Evolutionary conservation across 2,329 filamentous ascomycete genomes (phyloP).

Genomic region (Zymoseptoria ardabiliae): DNA sequence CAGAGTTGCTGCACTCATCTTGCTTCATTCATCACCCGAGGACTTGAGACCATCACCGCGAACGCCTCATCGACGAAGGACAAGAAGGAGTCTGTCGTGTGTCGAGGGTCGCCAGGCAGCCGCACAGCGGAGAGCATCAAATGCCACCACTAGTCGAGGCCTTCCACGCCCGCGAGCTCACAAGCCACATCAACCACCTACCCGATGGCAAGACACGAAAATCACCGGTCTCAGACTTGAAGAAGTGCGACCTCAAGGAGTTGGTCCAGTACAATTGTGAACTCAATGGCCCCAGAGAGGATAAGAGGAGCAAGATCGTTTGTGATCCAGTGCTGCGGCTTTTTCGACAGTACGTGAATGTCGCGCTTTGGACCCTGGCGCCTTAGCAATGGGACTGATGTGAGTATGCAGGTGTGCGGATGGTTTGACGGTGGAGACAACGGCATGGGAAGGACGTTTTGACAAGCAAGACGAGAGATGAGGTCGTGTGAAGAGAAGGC

Average conservation of each 20-base stretch:
- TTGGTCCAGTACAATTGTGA: constrained; percentile 58
- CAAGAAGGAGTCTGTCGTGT: background rate
- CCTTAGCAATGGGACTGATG: constrained; percentile 1
- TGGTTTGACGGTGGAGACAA: constrained; percentile 55
- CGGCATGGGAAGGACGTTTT: constrained; percentile 47
- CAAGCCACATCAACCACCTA: constrained; percentile 44
- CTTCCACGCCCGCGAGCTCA: constrained; percentile 47
- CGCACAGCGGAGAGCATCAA: background rate
- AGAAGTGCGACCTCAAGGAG: constrained; percentile 49
- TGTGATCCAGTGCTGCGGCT: constrained; percentile 53
- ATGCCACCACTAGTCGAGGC: constrained; percentile 52
- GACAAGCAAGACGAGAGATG: constrained; percentile 12
- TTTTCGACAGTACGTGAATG: constrained; percentile 48
- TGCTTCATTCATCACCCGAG: constrained; percentile 9
- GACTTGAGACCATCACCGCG: background rate
- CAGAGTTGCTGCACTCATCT: constrained; percentile 37
- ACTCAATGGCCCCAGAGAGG: constrained; percentile 38
- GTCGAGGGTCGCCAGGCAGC: background rate
- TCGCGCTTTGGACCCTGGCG: background rate
- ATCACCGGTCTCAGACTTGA: constrained; percentile 41
- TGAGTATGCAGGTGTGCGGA: constrained; percentile 40
- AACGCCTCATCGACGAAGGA: background rate
- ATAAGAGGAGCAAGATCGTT: constrained; percentile 37
- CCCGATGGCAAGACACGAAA: constrained; percentile 48
- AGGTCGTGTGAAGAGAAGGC: background rate